Evolutionary conservation across 1,284 basidiomycete genomes (phyloP).

Genomic region (Ceratobasidium sp.): DNA sequence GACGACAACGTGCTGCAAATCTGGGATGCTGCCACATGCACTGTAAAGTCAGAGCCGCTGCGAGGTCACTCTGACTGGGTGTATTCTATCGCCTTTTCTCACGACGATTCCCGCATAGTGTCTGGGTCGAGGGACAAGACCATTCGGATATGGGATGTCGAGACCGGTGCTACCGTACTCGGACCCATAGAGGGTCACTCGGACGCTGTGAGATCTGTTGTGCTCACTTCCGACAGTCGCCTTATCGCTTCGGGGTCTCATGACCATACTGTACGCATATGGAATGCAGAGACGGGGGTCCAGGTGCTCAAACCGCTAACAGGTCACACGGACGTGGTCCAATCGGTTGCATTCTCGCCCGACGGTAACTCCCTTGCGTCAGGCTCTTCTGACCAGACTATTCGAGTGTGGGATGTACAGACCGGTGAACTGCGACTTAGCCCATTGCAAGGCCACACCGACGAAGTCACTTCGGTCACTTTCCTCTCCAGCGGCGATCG

Average conservation of each 20-base stretch:
- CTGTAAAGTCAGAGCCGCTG: neutral
- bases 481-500: no score
- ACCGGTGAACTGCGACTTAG: no score
- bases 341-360: slow-evolving; percentile 10
- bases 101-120: neutral
- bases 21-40: neutral
- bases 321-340: neutral
- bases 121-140: slow-evolving; percentile 25
- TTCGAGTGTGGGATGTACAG: no score
- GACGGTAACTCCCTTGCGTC: no score
- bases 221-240: slow-evolving; percentile 8
- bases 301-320: neutral
- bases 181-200: neutral
- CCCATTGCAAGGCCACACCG: no score
- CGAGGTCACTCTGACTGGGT: neutral
- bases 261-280: neutral
- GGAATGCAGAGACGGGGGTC: neutral
- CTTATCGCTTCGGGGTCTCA: neutral
- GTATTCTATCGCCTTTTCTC: neutral
- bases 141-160: slow-evolving; percentile 31
- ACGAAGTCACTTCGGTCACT: no score
- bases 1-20: neutral
- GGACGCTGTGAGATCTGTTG: neutral
- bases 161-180: neutral
- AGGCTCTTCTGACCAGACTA: no score